phyloP scores from a whole-genome alignment of 768 basidiomycete genomes.

The Boletales sp. region DNA sequence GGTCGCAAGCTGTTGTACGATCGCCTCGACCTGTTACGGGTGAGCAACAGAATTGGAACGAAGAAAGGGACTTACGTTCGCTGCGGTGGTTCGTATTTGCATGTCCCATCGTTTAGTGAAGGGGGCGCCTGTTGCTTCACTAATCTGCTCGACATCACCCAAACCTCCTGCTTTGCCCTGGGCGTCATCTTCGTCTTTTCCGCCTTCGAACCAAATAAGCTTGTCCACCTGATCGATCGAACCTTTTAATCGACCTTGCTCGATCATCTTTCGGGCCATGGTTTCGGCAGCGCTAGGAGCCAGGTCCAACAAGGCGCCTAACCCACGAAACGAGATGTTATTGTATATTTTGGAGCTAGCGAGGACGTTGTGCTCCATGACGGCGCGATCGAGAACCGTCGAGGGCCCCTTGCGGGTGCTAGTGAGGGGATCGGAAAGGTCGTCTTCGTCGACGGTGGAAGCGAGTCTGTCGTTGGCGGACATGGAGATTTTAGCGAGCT shows the following conservation, averaged over 20 bases:
- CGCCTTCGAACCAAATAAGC: conserved; percentile 90
- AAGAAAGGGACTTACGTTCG: conserved; percentile 51
- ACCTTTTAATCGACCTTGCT: conserved; percentile 90
- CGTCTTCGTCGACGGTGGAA: conserved; percentile 58
- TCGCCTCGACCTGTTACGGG: conserved; percentile 65
- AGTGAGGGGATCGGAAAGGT: conserved; percentile 47
- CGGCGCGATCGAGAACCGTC: conserved; percentile 94
- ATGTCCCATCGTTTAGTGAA: conserved; percentile 97
- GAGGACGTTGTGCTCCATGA: conserved; percentile 98
- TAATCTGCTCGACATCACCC: conserved; percentile 82
- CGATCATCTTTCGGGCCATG: conserved; percentile 98
- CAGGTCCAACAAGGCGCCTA: conserved; percentile 85
- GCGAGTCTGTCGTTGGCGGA: conserved; percentile 80
- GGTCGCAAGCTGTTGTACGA: conserved; percentile 77
- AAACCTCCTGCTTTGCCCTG: conserved; percentile 94
- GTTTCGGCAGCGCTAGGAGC: conserved; percentile 92
- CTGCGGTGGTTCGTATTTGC: conserved; percentile 84
- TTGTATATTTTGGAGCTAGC: conserved; percentile 97
- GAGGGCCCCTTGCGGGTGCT: conserved; percentile 88
- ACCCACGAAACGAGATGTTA: conserved; percentile 93
- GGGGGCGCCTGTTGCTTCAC: conserved; percentile 82
- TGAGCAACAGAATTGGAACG: conserved; percentile 2
- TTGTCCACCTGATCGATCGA: conserved; percentile 95
- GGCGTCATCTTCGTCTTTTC: conserved; percentile 84
- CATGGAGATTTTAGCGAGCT: conserved; percentile 87